A percentile compares a stretch with the other conserved stretches of the same genome.
These are phyloP conservation scores for Ogataea henricii DNA, from an alignment of 805 yeast species.

Conservation along the genomic window DNA sequence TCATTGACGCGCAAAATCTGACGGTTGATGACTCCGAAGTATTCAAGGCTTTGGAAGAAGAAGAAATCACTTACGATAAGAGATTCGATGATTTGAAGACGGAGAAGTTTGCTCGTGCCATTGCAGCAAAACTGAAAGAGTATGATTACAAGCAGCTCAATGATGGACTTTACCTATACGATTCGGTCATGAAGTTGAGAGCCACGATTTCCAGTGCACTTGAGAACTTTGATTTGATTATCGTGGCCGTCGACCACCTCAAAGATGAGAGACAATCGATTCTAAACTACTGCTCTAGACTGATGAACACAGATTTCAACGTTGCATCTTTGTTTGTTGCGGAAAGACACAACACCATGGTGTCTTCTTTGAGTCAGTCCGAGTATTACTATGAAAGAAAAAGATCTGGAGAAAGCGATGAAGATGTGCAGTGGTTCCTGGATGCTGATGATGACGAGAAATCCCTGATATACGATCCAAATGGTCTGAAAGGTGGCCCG, in stretches of 20 bases:
- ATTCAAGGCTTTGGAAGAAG: slow-evolving; percentile 63
- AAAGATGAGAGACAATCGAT: slow-evolving; percentile 72
- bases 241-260: slow-evolving; percentile 52
- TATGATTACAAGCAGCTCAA: slow-evolving; percentile 34
- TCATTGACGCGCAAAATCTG: slow-evolving; percentile 68
- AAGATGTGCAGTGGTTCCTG: slow-evolving; percentile 69
- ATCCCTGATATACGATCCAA: slow-evolving; percentile 56
- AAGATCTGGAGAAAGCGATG: slow-evolving; percentile 38
- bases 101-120: slow-evolving; percentile 50
- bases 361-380: slow-evolving; percentile 29
- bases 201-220: slow-evolving; percentile 41
- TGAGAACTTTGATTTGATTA: slow-evolving; percentile 38
- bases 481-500: slow-evolving; percentile 85
- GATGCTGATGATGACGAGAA: slow-evolving; percentile 62
- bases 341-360: slow-evolving; percentile 42
- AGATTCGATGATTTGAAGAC: slow-evolving; percentile 41
- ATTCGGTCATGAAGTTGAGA: slow-evolving; percentile 35
- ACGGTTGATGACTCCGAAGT: slow-evolving; percentile 77
- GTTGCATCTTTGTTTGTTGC: slow-evolving; percentile 54
- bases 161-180: slow-evolving; percentile 37
- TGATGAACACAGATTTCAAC: slow-evolving; percentile 73
- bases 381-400: slow-evolving; percentile 37
- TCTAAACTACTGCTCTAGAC: slow-evolving; percentile 71
- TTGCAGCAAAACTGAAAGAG: slow-evolving; percentile 48
- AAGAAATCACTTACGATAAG: slow-evolving; percentile 45